These are phyloP conservation scores for Sporothrix sp. DNA, from an alignment of 2,329 filamentous ascomycete genomes.

Conservation along the genomic window DNA sequence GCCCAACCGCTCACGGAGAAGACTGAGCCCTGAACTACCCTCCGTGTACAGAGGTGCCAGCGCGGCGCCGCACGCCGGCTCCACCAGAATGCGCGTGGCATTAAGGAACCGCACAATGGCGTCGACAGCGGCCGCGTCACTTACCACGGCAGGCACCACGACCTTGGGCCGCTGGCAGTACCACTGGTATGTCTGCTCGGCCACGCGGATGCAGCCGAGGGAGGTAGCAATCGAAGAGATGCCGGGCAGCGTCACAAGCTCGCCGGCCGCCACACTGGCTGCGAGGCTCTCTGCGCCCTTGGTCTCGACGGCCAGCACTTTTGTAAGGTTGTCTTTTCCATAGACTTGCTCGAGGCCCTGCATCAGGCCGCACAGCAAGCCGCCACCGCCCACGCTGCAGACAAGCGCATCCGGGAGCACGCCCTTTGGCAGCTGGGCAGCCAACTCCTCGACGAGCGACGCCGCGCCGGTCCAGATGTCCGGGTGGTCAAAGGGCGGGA, in stretches of 20 bases:
- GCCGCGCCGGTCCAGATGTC: conserved; percentile 57
- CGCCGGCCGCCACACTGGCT: conserved; percentile 41
- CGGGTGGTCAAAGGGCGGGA: conserved; percentile 56
- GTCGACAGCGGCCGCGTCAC: conserved; percentile 69
- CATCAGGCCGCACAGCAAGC: conserved; percentile 58
- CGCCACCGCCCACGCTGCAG: conserved; percentile 62
- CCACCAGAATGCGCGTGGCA: conserved; percentile 71
- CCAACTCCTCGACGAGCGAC: conserved; percentile 42
- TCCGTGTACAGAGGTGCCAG: conserved; percentile 56
- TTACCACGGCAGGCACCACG: conserved; percentile 50
- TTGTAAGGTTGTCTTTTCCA: conserved; percentile 7
- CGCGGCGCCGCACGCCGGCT: conserved; percentile 76
- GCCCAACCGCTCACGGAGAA: conserved; percentile 51
- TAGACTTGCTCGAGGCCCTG: conserved; percentile 44
- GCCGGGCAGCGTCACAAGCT: conserved; percentile 50
- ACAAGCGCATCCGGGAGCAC: conserved; percentile 49
- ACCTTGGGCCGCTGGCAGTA: conserved; percentile 35
- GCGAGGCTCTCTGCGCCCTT: conserved; percentile 57
- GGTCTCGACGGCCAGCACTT: conserved; percentile 63
- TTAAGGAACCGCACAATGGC: conserved; percentile 70
- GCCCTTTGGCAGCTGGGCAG: conserved; percentile 25
- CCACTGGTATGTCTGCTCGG: conserved; percentile 48
- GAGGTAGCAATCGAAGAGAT: conserved; percentile 66
- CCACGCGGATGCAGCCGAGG: conserved; percentile 59
- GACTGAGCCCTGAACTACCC: background rate